Base-by-base conservation (phyloP, 164 flowering plant species). In the Dillenia suffruticosa region DNA sequence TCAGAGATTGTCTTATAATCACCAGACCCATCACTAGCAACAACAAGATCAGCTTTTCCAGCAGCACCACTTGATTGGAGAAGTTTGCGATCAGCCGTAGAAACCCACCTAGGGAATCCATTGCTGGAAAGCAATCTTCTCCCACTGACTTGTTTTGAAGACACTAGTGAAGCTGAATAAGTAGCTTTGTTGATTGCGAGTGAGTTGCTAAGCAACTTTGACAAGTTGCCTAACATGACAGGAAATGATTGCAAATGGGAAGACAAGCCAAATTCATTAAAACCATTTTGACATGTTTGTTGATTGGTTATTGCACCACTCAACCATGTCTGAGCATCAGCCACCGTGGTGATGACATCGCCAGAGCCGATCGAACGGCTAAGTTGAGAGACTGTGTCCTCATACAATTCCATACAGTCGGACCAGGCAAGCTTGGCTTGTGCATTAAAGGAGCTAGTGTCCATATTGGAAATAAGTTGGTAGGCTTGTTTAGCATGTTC, bases 11-110 rank as follows among this genome's bases (percentile, higher is more conserved):
- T 84, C 70, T 58, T 76, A 56, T 64, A 88, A 54, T 80, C 47
- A 1, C 94, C 89, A 0, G 82, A 71, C 13, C 94, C 94, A 61
- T 88, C 90, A 59, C 72, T 67, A 0, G 90, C 87, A 57, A 88
- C 94, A 55, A 81, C 83, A 3, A 88, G 6, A 63, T 84, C 82
- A 12, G 81, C 86, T 40, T 56, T 46, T 1, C 56, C 11, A 0
- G 72, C 52, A 9, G 61, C 45, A 3, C 47, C 63, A 0, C 70
- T 12, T n/a, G 71, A 49, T 26, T 70, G 80, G 0, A 84, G 80
- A 32, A 87, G 81, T 68, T 54, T 77, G 19, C 86, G 50, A 10
- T 83, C 85, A 22, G 68, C 57, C 0, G 63, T 61, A 0, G 88
- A 76, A 13, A 85, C 69, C 90, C 90, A 85, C 12, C 55, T 46